Evolutionary conservation across 441 rosid genomes (phyloP), one percentile per base, ranked within the genome.

Genomic region (Aleurites moluccanus): DNA sequence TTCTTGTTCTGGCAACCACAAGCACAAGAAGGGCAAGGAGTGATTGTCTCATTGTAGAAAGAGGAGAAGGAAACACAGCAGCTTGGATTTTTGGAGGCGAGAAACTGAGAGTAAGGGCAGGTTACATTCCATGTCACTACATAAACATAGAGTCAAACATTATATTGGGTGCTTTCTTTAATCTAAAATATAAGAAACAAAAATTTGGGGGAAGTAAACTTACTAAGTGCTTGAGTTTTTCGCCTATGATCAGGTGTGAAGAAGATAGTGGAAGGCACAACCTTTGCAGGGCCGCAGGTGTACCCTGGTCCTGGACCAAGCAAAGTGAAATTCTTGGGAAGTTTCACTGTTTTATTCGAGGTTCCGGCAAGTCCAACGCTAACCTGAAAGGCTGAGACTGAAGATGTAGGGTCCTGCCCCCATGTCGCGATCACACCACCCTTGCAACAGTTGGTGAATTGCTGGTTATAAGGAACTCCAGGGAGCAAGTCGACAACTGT

Each of bases 61-160:
- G 99, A 86, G 8, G 98, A 92, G 81, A 94, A 88, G 33, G 99
- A 92, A 70, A 92, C 97, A 1, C 98, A 92, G 62, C 98, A 92
- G 56, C 72, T 92, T 0, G 99, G 99, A 78, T 90, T 88, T 81
- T 90, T 90, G 65, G 92, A 80, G 0, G 95, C 94, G 20, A 92
- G 91, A 81, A 94, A 91, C 78, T 94, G 97, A 15, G 98, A 94
- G 80, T 89, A 94, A 44, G 98, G 91, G 85, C 98, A 94, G 8
- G 96, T 92, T 23, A 90, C 97, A 67, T 94, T 91, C 96, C 98
- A 92, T 64, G 97, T 92, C 97, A 92, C 98, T 92, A 88, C 85
- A 83, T 75, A 66, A 74, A 69, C 15, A 74, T 18, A 13, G 21
- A 52, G 15, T 27, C 20, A 57, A 68, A 25, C 21, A 72, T 69